Evolutionary conservation across 164 flowering plant species (phyloP), one percentile per base, ranked within the genome.

Genomic region (Magnolia sinica): DNA sequence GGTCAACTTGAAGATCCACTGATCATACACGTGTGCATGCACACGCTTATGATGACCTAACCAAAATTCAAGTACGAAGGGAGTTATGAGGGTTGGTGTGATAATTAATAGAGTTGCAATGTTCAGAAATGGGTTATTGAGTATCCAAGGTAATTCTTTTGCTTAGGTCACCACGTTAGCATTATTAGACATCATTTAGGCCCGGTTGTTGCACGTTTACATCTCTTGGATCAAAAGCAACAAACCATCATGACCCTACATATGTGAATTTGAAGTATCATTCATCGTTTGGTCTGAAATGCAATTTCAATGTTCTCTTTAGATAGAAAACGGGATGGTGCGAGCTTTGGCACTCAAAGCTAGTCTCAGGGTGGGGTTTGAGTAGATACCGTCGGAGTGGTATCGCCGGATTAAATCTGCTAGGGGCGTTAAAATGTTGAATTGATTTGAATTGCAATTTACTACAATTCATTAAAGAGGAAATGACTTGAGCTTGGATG

Each of bases 141-240:
- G 24, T n/a, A 64, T 64, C 19, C 10, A 64, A 64, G 68, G 23
- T 27, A 27, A 27, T 18, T 5, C 31, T 11, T 37, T 18, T 73
- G 75, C 31, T 73, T 73, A 59, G 50, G 68, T 67, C 67, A 70
- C 73, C 49, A 50, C 24, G 19, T 73, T 61, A 73, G 75, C 24
- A 73, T 73, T 50, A 73, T 73, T 68, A 73, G 52, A 50, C 75
- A 73, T 73, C 75, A 73, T 73, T 59, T 59, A 31, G 23, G 16
- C 45, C 45, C 20, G 27, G 75, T 73, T 73, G 75, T 61, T 59
- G 75, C 75, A 73, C 68, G 75, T 59, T 73, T 59, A 73, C 29
- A 50, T 73, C 50, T 52, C 66, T 73, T 59, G 67, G 68, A 59
- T 29, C 11, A 24, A 59, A 73, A 68, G 71, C 71, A 68, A 29